Base-by-base conservation (phyloP, 495 filamentous ascomycete species). In the Xanthoparmelia taractica region DNA sequence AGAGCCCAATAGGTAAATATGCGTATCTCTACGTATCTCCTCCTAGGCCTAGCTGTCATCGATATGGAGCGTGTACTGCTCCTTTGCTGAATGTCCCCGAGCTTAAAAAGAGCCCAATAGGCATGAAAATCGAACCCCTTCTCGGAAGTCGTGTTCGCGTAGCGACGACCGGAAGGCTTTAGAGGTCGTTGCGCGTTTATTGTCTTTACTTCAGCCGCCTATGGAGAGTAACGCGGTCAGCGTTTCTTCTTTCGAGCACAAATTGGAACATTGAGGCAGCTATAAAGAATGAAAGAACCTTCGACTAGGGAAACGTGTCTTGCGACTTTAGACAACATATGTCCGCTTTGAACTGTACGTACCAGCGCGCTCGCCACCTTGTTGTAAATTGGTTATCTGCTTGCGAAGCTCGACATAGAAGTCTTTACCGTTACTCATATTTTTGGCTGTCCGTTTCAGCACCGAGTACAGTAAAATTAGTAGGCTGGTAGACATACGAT, bases 381-480 rank as follows among this genome's bases (percentile, higher is more conserved):
- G 74, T 54, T 75, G 78, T 45, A 81, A 60, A 13, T 72, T 57
- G 13, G 78, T 73, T 7, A 82, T 67, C 61, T 82, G 79, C 67
- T 81, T 82, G 8, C 79, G 75, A 23, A 83, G 74, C 63, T 82
- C 80, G 59, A 79, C 66, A 62, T 79, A 82, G 68, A 83, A 82
- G 54, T 83, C 80, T 69, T 79, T 81, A 13, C 79, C 79, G 61
- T 75, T 82, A 11, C 74, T 77, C 80, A 82, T 83, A 8, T 71
- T 73, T 60, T 81, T 81, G 33, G 79, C 80, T 83, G 66, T 41
- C 61, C 0, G 0, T 12, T 23, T 61, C 64, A 61, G 66, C 57
- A 23, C 34, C 17, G 15, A 20, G 40, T 34, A n/a, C 12, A 7
- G 31, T 58, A 20, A n/a, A 20, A 34, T 52, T 36, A n/a, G n/a